These are phyloP conservation scores for Nicotiana otophora DNA, from an alignment of 257 asterid species.

Conservation along the genomic window DNA sequence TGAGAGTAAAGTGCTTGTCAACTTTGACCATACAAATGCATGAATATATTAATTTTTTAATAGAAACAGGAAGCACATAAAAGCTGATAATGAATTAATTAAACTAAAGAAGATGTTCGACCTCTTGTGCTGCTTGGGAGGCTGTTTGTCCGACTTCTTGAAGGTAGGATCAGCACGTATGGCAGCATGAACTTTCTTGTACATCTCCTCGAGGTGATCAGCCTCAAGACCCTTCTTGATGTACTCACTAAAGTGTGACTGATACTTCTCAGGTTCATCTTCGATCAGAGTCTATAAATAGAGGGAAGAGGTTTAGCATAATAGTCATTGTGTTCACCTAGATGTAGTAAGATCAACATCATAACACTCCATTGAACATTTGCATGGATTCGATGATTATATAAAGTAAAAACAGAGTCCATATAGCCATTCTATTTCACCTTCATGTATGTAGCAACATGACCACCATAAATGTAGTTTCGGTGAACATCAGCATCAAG, in stretches of 20 bases:
- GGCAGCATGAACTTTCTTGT: constrained; percentile 73
- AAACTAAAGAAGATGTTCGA: background rate
- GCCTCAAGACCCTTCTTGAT: constrained; percentile 53
- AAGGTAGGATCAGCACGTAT: constrained; percentile 45
- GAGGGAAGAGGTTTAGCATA: background rate
- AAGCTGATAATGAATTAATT: background rate
- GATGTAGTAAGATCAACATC: background rate
- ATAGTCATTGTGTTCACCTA: background rate
- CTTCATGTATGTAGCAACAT: constrained; percentile 69
- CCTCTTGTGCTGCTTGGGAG: constrained; percentile 55
- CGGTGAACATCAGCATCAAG: constrained; percentile 81
- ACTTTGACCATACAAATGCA: background rate
- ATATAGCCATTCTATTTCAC: constrained; percentile 27
- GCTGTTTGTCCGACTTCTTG: constrained; percentile 39
- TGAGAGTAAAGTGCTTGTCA: background rate
- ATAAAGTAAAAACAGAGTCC: background rate
- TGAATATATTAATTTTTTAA: background rate
- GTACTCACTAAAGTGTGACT: constrained; percentile 54
- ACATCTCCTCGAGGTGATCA: constrained; percentile 58
- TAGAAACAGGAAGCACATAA: background rate
- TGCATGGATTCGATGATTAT: background rate
- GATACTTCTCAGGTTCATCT: constrained; percentile 79
- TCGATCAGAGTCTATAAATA: constrained; percentile 44
- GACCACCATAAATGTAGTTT: constrained; percentile 81
- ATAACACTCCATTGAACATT: background rate